Base-by-base conservation (phyloP, 163 green algal species). In the Scenedesmus sp. region DNA sequence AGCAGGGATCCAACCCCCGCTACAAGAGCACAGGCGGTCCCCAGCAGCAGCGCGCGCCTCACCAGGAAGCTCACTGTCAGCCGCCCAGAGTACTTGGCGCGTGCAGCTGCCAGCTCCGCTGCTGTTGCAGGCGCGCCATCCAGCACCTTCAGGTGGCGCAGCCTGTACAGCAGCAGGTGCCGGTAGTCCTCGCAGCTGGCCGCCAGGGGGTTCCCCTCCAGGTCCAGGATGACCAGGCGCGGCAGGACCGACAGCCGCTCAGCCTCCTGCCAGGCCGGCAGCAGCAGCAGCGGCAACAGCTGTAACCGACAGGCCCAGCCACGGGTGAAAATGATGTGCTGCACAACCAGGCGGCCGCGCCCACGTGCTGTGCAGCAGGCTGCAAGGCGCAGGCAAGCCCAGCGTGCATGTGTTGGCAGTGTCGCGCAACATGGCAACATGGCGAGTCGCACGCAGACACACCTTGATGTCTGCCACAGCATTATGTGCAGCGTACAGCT, bases 191-290 rank as follows among this genome's bases (percentile, higher is more conserved):
- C 81, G 24, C 15, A 26, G n/a, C 16, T 79, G 85, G 22, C n/a
- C 7, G 46, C 80, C 46, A 95, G 20, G 7, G 93, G 92, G 85
- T 97, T 97, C 33, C 90, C 95, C 33, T 86, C 83, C 42, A 98
- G 92, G 93, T 98, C 96, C 33, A 97, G 87, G 81, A 97, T 96
- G 92, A 97, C 96, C 51, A 98, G 94, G 44, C 95, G 94, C 16
- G 88, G 81, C 24, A 92, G 88, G 40, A 68, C 65, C 40, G 65
- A 46, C 33, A 92, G 70, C 35, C 88, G 88, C 68, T 88, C 51
- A 37, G 82, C 81, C 37, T 92, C 88, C 87, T 91, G 87, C 53
- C 59, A 4, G 24, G 3, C 26, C 13, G 49, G 49, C 49, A 73
- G 22, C 61, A 73, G 20, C 61, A 73, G 37, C 72, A 81, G 16